A percentile compares a stretch with the other conserved stretches of the same genome.
phyloP scores from a whole-genome alignment of 2,329 filamentous ascomycete genomes.

The Aureobasidium leucospermi region DNA sequence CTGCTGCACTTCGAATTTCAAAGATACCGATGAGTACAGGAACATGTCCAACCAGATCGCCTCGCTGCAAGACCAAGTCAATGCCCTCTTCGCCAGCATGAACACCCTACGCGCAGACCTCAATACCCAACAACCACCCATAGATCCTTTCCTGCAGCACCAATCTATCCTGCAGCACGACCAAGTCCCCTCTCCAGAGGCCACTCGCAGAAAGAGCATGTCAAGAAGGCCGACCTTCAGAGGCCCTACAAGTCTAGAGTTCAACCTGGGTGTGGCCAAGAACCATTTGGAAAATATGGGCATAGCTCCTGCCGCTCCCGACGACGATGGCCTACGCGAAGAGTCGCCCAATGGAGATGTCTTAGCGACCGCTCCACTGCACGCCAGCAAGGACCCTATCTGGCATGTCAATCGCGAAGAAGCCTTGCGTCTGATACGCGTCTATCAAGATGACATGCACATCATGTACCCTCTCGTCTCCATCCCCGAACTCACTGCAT shows the following conservation, averaged over 20 bases:
- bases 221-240: conserved; percentile 56
- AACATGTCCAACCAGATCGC: conserved; percentile 68
- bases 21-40: conserved; percentile 86
- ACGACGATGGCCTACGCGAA: conserved; percentile 42
- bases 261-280: conserved; percentile 80
- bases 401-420: conserved; percentile 73
- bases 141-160: conserved; percentile 29
- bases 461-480: conserved; percentile 86
- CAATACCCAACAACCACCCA: conserved; percentile 27
- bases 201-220: neutral
- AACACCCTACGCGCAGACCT: conserved; percentile 54
- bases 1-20: conserved; percentile 70
- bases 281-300: conserved; percentile 85
- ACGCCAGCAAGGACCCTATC: conserved; percentile 62
- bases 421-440: conserved; percentile 65
- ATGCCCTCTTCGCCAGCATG: conserved; percentile 65
- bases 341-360: conserved; percentile 33
- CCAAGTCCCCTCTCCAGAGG: conserved; percentile 18
- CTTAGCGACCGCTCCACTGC: conserved; percentile 27
- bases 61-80: conserved; percentile 76
- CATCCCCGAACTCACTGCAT: conserved; percentile 61
- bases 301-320: conserved; percentile 53
- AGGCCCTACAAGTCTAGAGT: conserved; percentile 77
- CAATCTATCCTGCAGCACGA: neutral
- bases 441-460: conserved; percentile 85